Evolutionary conservation across 2,329 filamentous ascomycete genomes (phyloP).

Genomic region (Cladobotryum mycophilum): DNA sequence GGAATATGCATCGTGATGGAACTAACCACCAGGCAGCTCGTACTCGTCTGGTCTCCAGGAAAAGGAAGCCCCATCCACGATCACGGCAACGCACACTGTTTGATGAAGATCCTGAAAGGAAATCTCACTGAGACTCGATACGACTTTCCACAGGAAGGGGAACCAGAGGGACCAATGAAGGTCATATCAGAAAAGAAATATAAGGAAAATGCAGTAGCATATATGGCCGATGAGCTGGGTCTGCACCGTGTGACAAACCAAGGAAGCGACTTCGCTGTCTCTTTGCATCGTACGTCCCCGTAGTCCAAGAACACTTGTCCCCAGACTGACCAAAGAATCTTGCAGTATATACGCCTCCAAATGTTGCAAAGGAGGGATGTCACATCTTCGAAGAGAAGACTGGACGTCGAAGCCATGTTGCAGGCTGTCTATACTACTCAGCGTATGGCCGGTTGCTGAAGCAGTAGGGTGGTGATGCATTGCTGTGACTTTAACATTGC

Average conservation of each 20-base stretch:
- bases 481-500: slow-evolving; percentile 1
- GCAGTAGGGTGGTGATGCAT: slow-evolving; percentile 20
- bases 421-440: slow-evolving; percentile 67
- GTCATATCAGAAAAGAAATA: slow-evolving; percentile 64
- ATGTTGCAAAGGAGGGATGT: slow-evolving; percentile 77
- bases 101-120: slow-evolving; percentile 85
- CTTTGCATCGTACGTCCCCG: slow-evolving; percentile 61
- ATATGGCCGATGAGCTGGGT: slow-evolving; percentile 87
- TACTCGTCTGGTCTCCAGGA: slow-evolving; percentile 84
- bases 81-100: slow-evolving; percentile 80
- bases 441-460: slow-evolving; percentile 47
- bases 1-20: neutral
- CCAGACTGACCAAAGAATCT: slow-evolving; percentile 23
- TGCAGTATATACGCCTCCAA: slow-evolving; percentile 77
- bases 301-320: slow-evolving; percentile 23
- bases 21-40: slow-evolving; percentile 47
- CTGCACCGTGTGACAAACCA: slow-evolving; percentile 78
- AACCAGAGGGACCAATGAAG: slow-evolving; percentile 49
- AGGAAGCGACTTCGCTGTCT: slow-evolving; percentile 71
- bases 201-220: slow-evolving; percentile 68
- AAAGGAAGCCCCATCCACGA: slow-evolving; percentile 84
- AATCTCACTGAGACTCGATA: slow-evolving; percentile 76
- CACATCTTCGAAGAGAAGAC: slow-evolving; percentile 74
- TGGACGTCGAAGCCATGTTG: slow-evolving; percentile 65
- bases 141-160: slow-evolving; percentile 54